Base-by-base conservation (phyloP, 2,329 filamentous ascomycete species). In the Epicoccum nigrum region DNA sequence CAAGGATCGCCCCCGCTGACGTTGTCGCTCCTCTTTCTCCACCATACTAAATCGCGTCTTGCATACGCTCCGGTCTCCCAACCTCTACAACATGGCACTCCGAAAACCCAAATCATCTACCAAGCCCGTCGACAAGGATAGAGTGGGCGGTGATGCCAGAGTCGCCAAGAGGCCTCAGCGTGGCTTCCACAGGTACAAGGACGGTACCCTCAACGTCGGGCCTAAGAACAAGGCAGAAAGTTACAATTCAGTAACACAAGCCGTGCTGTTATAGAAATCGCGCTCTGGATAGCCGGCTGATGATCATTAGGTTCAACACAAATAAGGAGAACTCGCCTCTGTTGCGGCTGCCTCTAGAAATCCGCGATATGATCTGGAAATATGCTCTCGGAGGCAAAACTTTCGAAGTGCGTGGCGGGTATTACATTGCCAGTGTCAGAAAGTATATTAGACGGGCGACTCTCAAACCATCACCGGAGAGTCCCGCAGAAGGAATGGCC, bases 331-430 rank as follows among this genome's bases (percentile, higher is more conserved):
- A 9, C 23, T 57, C 53, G 6, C 54, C 48, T 5, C 37, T 63
- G 4, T 50, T 60, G 11, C 40, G 45, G 8, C 40, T 63, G 2
- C 60, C 60, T 3, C 28, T 56, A 0, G 53, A 63, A 19, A 49
- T 63, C 8, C 49, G 60, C 8, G 54, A 59, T 5, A 1, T 6
- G 1, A 56, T 64, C 42, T 63, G 58, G 54, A 30, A 42, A 16
- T 25, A 49, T 12, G 54, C 23, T 0, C 42, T 64, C 4, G 28
- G 28, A 3, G 12, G 12, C 13, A 12, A 30, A n/a, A 13, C 2
- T n/a, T 30, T 30, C n/a, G n/a, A n/a, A n/a, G n/a, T n/a, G n/a
- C n/a, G n/a, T n/a, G n/a, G n/a, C n/a, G n/a, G n/a, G n/a, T n/a
- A n/a, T n/a, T n/a, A n/a, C n/a, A n/a, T n/a, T n/a, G n/a, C n/a